Base-by-base conservation (phyloP, 257 asterid species). In the Dorcoceras hygrometricum region DNA sequence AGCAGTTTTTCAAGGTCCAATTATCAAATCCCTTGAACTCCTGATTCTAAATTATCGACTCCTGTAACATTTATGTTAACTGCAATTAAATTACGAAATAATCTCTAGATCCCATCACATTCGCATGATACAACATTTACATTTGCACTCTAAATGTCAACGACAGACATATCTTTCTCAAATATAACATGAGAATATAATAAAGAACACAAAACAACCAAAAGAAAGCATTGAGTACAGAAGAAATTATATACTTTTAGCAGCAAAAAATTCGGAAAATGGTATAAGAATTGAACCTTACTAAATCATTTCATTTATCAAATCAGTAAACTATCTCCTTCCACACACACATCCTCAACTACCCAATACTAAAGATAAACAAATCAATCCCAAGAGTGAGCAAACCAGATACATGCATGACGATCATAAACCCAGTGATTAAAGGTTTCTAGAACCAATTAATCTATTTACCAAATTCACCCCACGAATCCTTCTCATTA, bases 1-100 rank as follows among this genome's bases (percentile, higher is more conserved):
- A 50, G 59, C 36, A 16, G 62, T 62, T 26, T 62, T 66, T 20
- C 48, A 28, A 16, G 54, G 54, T 58, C 23, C 8, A 23, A 50
- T 23, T 46, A 23, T 23, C 18, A 80, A 65, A 58, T 67, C 65
- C 48, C 70, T 53, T 54, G 36, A 50, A 48, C 55, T 57, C 66
- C 62, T 51, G 65, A 46, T 57, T 20, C 4, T 25, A 19, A 69
- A 27, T 51, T 57, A 29, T 57, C 59, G 65, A 69, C 19, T 67
- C 78, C 83, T 78, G 75, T 46, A 71, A 68, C 0, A 64, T 64
- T 55, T n/a, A 11, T 36, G 36, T 48, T 50, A 61, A 69, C 10
- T 20, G 55, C 34, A 46, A 34, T 63, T 26, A 72, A 20, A 22
- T 62, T 36, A 57, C 23, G 23, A 43, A 14, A 75, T 53, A 55